Evolutionary conservation across 2,329 filamentous ascomycete species (phyloP).

Genomic region (Fusarium nurragi): DNA sequence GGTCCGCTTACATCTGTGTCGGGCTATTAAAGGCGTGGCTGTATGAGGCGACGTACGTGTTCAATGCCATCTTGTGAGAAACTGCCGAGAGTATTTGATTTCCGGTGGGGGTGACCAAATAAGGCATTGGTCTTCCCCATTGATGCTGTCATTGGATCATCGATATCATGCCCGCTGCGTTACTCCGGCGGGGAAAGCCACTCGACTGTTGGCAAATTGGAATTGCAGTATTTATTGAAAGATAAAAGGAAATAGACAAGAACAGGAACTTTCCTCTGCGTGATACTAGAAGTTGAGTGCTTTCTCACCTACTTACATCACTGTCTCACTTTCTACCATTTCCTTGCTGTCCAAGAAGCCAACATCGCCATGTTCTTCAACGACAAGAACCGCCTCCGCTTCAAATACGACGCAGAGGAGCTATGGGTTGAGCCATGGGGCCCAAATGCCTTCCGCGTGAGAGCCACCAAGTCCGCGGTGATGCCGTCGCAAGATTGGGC

Average conservation of each 20-base stretch:
- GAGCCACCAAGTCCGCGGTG: neutral
- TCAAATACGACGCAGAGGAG: conserved; percentile 15
- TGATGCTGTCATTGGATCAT: conserved; percentile 10
- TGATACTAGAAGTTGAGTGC: neutral
- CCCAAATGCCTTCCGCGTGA: conserved; percentile 12
- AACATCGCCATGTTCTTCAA: conserved; percentile 13
- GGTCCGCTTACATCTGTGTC: too few species aligned
- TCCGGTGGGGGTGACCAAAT: conserved; percentile 10
- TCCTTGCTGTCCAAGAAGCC: neutral
- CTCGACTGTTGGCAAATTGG: neutral
- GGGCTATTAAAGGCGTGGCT: neutral
- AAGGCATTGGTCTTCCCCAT: neutral
- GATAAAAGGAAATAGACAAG: neutral
- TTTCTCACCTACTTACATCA: neutral
- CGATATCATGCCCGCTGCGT: conserved; percentile 5
- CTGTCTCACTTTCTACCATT: neutral
- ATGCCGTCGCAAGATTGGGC: conserved; percentile 17
- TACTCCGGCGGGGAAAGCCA: conserved; percentile 20
- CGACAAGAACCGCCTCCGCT: conserved; percentile 13
- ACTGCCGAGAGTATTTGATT: neutral
- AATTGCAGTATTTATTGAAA: conserved; percentile 1
- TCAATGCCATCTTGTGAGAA: neutral
- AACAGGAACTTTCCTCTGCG: neutral
- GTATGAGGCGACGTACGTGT: neutral
- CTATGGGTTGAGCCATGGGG: conserved; percentile 22